Conservation (phyloP, 345 rosid species). For the Bruguiera parviflora region DNA sequence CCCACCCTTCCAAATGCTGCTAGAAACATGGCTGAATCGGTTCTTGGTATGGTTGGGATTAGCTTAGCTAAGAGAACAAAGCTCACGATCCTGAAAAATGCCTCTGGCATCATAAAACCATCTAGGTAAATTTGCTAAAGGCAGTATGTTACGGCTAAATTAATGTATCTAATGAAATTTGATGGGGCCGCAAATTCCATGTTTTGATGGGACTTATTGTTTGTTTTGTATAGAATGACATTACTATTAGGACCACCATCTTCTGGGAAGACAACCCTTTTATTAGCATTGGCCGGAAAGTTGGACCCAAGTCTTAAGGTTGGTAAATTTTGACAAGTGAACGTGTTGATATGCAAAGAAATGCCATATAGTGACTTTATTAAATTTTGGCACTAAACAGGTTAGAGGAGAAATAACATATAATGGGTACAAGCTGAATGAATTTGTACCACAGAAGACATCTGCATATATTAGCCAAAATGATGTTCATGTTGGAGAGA, state of each 20-base stretch:
- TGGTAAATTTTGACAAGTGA: background rate
- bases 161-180: background rate
- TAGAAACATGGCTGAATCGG: conserved; percentile 66
- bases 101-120: conserved; percentile 69
- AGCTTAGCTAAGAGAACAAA: conserved; percentile 56
- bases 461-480: conserved; percentile 15
- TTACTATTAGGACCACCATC: conserved; percentile 83
- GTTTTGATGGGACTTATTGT: background rate
- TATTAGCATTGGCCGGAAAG: conserved; percentile 68
- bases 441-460: conserved; percentile 18
- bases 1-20: conserved; percentile 73
- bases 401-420: conserved; percentile 40
- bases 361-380: background rate
- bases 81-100: conserved; percentile 76
- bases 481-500: conserved; percentile 7
- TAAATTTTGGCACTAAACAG: conserved; percentile 28
- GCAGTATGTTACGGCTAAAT: background rate
- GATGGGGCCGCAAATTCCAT: background rate
- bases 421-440: conserved; percentile 7
- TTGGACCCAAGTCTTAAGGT: conserved; percentile 64
- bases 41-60: conserved; percentile 51
- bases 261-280: conserved; percentile 78
- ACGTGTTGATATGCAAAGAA: background rate
- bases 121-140: conserved; percentile 38
- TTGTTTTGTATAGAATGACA: conserved; percentile 28